Conservation (phyloP, 176 grass and related monocot genomes). For the Raddia distichophylla region DNA sequence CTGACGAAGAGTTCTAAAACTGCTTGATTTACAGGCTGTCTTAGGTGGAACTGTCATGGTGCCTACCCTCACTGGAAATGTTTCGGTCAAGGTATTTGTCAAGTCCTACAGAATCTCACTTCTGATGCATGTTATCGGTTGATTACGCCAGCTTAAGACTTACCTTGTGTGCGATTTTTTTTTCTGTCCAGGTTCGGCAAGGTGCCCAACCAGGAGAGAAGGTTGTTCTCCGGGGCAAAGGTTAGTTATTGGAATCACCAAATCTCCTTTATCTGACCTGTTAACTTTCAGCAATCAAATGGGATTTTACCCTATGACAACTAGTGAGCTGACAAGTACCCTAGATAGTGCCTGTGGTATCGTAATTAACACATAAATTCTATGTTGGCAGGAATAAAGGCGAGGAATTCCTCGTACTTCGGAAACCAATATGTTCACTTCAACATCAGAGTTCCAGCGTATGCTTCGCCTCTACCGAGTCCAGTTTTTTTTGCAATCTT, state of each 20-base stretch:
- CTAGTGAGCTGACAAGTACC: neutral
- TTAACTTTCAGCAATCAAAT: slow-evolving; percentile 8
- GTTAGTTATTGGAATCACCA: slow-evolving; percentile 42
- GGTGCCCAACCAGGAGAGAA: slow-evolving; percentile 92
- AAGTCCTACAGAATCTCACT: slow-evolving; percentile 15
- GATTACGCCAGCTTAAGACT: neutral
- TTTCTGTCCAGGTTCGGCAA: slow-evolving; percentile 72
- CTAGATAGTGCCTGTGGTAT: neutral
- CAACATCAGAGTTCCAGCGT: slow-evolving; percentile 75
- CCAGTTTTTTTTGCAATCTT: neutral
- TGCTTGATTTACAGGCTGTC: slow-evolving; percentile 68
- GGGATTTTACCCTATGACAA: slow-evolving; percentile 10
- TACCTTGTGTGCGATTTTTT: slow-evolving; percentile 10
- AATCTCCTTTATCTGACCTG: neutral
- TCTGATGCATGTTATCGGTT: neutral
- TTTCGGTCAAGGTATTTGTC: slow-evolving; percentile 74
- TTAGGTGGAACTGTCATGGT: slow-evolving; percentile 76
- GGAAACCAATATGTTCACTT: slow-evolving; percentile 94
- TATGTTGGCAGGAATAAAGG: slow-evolving; percentile 73
- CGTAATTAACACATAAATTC: neutral
- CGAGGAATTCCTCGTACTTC: slow-evolving; percentile 52
- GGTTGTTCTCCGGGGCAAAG: slow-evolving; percentile 85
- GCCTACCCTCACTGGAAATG: slow-evolving; percentile 89
- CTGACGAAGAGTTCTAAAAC: slow-evolving; percentile 27
- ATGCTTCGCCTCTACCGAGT: slow-evolving; percentile 31